Evolutionary conservation across 169 alveolate species (phyloP), one percentile per base, ranked within the genome.

Genomic region (Amoebophrya sp.): DNA sequence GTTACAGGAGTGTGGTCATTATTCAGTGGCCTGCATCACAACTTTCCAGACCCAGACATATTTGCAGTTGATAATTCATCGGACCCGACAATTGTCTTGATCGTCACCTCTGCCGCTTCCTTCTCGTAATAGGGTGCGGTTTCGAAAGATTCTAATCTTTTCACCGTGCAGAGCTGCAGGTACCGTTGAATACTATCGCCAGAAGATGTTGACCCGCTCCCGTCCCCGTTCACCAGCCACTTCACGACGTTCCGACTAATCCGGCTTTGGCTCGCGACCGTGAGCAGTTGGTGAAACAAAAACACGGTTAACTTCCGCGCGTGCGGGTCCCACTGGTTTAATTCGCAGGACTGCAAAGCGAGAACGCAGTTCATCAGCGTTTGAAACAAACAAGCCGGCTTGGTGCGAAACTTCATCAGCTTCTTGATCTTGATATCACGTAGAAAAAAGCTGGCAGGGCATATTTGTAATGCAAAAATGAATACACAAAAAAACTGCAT

Each of bases 221-320:
- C n/a, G n/a, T n/a, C n/a, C n/a, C n/a, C n/a, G n/a, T n/a, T n/a
- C n/a, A n/a, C n/a, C n/a, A n/a, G n/a, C n/a, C n/a, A n/a, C 83
- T 2, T 12, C 35, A 66, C 32, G 83, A 66, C 39, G 35, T 25
- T n/a, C 35, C 83, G 83, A 2, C 32, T 2, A 2, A 66, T 1
- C 35, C 83, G 12, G 32, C 10, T 3, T 66, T 66, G 83, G 32
- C 32, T 25, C 32, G 38, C 29, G 10, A 66, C 32, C 10, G 29
- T 3, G 32, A 66, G 18, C 35, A 66, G 35, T 0, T 66, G 1
- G 83, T 66, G 83, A 3, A 66, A n/a, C 29, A 66, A 18, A n/a
- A 66, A 66, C 29, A 66, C 83, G 83, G 83, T 66, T 25, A 66
- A n/a, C 18, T 66, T 66, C 18, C 83, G 83, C 83, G 83, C 83